These are phyloP conservation scores for Trichosporon coremiiforme DNA, from an alignment of 1,284 basidiomycete species.

Conservation along the genomic window DNA sequence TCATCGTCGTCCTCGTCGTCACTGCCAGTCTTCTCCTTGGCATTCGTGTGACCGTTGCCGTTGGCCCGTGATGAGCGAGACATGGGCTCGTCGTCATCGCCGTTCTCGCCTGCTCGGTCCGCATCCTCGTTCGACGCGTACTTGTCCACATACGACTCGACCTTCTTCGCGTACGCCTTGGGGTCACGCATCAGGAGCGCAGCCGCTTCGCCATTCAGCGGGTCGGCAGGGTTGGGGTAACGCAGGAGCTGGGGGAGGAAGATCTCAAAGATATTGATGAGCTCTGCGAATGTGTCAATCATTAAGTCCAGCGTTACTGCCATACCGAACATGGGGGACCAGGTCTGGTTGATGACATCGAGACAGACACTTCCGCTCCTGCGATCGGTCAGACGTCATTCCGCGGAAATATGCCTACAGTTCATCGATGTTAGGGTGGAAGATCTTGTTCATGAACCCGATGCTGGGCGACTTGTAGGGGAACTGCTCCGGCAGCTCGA, in stretches of 20 bases:
- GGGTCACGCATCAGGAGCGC: slow-evolving; percentile 95
- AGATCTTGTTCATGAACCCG: slow-evolving; percentile 99
- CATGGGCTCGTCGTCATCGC: slow-evolving; percentile 50
- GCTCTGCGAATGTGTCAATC: slow-evolving; percentile 63
- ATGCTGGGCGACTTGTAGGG: slow-evolving; percentile 99
- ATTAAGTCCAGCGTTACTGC: slow-evolving; percentile 30
- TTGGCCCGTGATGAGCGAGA: slow-evolving; percentile 54
- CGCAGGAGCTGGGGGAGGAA: slow-evolving; percentile 95
- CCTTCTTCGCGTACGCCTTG: slow-evolving; percentile 88
- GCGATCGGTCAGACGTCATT: slow-evolving; percentile 33
- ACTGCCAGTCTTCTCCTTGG: slow-evolving; percentile 25
- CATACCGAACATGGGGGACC: slow-evolving; percentile 97
- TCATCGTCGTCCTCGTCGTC: slow-evolving; percentile 64
- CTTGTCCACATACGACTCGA: slow-evolving; percentile 64
- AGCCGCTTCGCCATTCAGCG: slow-evolving; percentile 95
- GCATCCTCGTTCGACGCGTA: slow-evolving; percentile 57
- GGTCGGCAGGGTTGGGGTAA: slow-evolving; percentile 97
- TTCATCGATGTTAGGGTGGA: slow-evolving; percentile 98
- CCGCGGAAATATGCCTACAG: slow-evolving; percentile 63
- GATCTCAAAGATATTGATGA: slow-evolving; percentile 99
- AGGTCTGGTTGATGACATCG: slow-evolving; percentile 98
- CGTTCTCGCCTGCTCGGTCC: slow-evolving; percentile 53
- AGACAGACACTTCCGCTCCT: slow-evolving; percentile 93
- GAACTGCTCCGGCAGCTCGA: slow-evolving; percentile 98
- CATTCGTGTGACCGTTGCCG: slow-evolving; percentile 51